Base-by-base conservation (phyloP, 108 stramenopile species). In the Cyclotella atomus region DNA sequence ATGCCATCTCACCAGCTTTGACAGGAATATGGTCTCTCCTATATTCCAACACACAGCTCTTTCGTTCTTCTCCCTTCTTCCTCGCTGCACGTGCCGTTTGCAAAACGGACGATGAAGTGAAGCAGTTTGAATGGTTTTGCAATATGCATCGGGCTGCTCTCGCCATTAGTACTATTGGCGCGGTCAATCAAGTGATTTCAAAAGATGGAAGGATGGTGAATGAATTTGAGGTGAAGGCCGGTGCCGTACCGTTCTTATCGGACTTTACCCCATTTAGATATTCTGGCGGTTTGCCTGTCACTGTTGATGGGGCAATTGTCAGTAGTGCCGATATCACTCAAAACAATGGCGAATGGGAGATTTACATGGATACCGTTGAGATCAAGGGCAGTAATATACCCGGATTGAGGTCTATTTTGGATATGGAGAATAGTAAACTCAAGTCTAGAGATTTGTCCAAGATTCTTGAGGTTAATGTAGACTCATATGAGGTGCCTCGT, bases 121-220 rank as follows among this genome's bases (percentile, higher is more conserved):
- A 85, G 14, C 89, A 89, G 67, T 95, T 89, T 74, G 81, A 88
- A 66, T 95, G 95, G 95, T 95, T 95, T 59, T 95, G 95, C 83
- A 83, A 91, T 24, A 91, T 92, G 95, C 92, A 95, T 68, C 89
- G 92, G 17, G 73, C 76, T 53, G 95, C 95, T 19, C 68, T 93
- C 33, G 87, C 91, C 21, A 88, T 95, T 10, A 83, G 81, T 24
- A 88, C 56, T 23, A 93, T 95, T 68, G 91, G 92, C n/a, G 41
- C 56, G 15, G 91, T 95, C 5, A 81, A 89, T 36, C 94, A 95
- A 65, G 77, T 95, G 5, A 83, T 95, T 43, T 77, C 85, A 2
- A 19, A 23, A 21, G 60, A 61, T n/a, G 84, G 81, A 3, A 63
- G 72, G 17, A 23, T 95, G 24, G 67, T 87, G 0, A 89, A 85